Evolutionary conservation across 73 alveolate species (phyloP).

Genomic region (Tetrahymena malaccensis): DNA sequence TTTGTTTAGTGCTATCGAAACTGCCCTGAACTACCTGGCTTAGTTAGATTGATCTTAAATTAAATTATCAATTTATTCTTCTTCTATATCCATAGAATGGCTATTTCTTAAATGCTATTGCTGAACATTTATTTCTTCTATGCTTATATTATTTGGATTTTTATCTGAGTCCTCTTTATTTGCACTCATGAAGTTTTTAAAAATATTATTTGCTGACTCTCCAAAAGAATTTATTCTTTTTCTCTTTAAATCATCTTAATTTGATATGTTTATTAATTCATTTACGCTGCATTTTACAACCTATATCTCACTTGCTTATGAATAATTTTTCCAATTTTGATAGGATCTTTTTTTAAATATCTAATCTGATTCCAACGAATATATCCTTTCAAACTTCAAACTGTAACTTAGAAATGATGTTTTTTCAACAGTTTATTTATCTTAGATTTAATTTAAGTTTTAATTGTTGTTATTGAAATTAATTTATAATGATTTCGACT

Average conservation of each 20-base stretch:
- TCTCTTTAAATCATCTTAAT: background rate
- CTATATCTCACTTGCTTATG: background rate
- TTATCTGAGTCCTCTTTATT: background rate
- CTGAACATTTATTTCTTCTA: background rate
- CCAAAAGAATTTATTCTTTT: background rate
- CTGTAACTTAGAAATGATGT: background rate
- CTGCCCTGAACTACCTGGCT: background rate
- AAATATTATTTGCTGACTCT: background rate
- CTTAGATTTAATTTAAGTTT: background rate
- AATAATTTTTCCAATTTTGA: background rate
- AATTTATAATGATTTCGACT: background rate
- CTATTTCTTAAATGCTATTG: background rate
- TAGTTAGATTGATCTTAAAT: background rate
- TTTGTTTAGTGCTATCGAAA: background rate
- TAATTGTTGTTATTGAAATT: background rate
- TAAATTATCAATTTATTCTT: background rate
- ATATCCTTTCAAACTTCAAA: background rate
- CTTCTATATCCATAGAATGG: background rate
- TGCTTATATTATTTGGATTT: background rate
- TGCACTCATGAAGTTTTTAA: background rate
- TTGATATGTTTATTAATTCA: background rate
- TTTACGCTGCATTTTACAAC: background rate
- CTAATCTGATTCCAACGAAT: background rate
- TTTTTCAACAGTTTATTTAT: background rate
- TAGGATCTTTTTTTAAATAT: background rate